phyloP scores from a whole-genome alignment of 208 protist genomes.

The Borovskyia barvae region DNA sequence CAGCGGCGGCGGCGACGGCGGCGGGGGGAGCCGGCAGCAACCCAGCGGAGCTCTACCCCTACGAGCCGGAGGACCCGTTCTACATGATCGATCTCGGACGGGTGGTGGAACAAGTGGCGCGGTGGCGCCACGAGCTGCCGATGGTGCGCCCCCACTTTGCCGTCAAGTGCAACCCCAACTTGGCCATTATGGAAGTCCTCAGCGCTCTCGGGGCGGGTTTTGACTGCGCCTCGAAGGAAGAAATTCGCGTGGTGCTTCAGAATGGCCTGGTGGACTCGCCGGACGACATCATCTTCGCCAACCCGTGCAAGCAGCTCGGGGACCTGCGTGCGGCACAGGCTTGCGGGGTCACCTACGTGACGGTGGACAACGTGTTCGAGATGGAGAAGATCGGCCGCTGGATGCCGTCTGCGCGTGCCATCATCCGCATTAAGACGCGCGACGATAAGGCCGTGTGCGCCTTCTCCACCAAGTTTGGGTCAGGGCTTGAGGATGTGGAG shows the following conservation, averaged over 20 bases:
- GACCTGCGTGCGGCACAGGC: slow-evolving; percentile 58
- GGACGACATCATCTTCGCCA: slow-evolving; percentile 81
- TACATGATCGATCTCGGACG: slow-evolving; percentile 77
- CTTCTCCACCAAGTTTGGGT: slow-evolving; percentile 89
- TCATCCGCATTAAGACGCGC: slow-evolving; percentile 78
- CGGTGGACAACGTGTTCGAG: slow-evolving; percentile 81
- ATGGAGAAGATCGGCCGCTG: slow-evolving; percentile 65
- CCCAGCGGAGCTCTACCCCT: neutral
- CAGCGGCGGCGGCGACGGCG: neutral
- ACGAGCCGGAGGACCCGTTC: slow-evolving; percentile 61
- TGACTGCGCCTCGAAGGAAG: slow-evolving; percentile 74
- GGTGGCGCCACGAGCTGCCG: slow-evolving; percentile 63
- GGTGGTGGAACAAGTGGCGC: slow-evolving; percentile 65
- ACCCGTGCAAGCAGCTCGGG: slow-evolving; percentile 80
- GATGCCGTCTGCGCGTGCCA: slow-evolving; percentile 41
- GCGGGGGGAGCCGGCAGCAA: too few relatives aligned
- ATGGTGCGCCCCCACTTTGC: slow-evolving; percentile 79
- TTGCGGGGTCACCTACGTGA: slow-evolving; percentile 62
- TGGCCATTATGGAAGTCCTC: slow-evolving; percentile 56
- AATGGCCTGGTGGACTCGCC: slow-evolving; percentile 29
- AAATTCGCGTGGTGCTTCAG: slow-evolving; percentile 57
- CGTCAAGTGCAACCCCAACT: slow-evolving; percentile 80
- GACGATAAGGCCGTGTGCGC: slow-evolving; percentile 58
- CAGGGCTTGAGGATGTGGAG: slow-evolving; percentile 31
- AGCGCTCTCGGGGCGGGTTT: slow-evolving; percentile 69